Evolutionary conservation across 495 filamentous ascomycete genomes (phyloP), one percentile per base, ranked within the genome.

Genomic region (Xylaria longipes): DNA sequence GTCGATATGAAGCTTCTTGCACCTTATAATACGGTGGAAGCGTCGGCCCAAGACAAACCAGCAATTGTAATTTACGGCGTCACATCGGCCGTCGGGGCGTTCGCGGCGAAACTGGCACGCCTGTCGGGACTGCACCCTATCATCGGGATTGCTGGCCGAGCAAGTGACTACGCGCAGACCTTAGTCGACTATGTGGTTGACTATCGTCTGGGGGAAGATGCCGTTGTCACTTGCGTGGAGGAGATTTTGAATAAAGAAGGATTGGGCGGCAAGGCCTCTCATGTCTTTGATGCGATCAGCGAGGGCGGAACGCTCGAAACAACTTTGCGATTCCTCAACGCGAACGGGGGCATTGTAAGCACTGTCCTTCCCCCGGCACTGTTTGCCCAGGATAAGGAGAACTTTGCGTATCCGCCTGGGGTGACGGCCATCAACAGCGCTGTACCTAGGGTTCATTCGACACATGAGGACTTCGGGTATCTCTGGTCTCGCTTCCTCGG

Each of bases 131-230:
- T 95, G 68, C 91, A 93, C 75, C 92, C 91, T 0, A 70, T 94
- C 20, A 89, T 94, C 63, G 87, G 80, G 39, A 82, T 95, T 9
- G 92, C 92, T 1, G 92, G 92, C 1, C 81, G 82, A 35, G 87
- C 88, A 8, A 78, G 77, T 17, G 52, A 85, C 9, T 88, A 86
- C 73, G 89, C 93, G 0, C 83, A 88, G 76, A 79, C 75, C 0
- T 77, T 93, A 43, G 84, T 94, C 45, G 93, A 95, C 75, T 78
- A 82, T 0, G 82, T 94, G n/a, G 73, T 94, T 65, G 92, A 94
- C 80, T 94, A 95, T 74, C 90, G 92, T n/a, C 78, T 82, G 0
- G 89, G 89, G 3, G 80, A 89, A 46, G 85, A 85, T 0, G 82
- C 86, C 6, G 81, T 91, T 20, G 81, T 90, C 0, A 65, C 79